Conservation (phyloP, 495 filamentous ascomycete species). For the Aspergillus nidulans region DNA sequence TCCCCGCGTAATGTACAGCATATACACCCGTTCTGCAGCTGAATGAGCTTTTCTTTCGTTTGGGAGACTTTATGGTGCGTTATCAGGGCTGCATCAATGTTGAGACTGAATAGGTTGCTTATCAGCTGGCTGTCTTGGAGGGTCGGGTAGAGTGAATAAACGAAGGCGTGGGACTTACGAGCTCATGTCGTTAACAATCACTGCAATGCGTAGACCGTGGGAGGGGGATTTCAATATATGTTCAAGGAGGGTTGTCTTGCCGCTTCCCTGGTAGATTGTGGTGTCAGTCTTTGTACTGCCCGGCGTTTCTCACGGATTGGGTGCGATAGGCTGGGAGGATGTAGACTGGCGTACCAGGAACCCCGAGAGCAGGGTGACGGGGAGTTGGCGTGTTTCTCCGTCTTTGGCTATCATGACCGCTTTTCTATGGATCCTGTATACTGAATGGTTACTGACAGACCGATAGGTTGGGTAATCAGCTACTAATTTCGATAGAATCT, state of each 20-base stretch:
- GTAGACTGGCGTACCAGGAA: constrained; percentile 32
- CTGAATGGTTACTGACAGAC: no score
- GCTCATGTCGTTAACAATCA: constrained; percentile 58
- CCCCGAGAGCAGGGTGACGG: constrained; percentile 45
- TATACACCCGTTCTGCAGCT: constrained; percentile 59
- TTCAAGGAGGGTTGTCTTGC: constrained; percentile 55
- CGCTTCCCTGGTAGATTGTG: constrained; percentile 33
- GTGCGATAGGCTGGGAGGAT: neutral
- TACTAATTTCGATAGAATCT: neutral
- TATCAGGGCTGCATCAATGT: constrained; percentile 54
- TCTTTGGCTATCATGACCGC: constrained; percentile 1
- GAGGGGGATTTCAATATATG: constrained; percentile 48
- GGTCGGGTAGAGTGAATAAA: neutral
- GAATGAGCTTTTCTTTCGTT: constrained; percentile 54
- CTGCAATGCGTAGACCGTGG: constrained; percentile 52
- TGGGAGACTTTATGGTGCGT: constrained; percentile 46
- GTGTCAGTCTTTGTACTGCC: neutral
- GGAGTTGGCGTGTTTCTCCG: constrained; percentile 23
- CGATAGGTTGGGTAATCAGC: neutral
- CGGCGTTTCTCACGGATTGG: no score
- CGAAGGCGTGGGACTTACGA: constrained; percentile 24
- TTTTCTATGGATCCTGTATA: neutral
- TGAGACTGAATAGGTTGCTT: constrained; percentile 45
- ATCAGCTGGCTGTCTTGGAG: no score
- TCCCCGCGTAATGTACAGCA: constrained; percentile 59